Conservation (phyloP, 1,139 yeast species). For the Saccharomyces hybrid region DNA sequence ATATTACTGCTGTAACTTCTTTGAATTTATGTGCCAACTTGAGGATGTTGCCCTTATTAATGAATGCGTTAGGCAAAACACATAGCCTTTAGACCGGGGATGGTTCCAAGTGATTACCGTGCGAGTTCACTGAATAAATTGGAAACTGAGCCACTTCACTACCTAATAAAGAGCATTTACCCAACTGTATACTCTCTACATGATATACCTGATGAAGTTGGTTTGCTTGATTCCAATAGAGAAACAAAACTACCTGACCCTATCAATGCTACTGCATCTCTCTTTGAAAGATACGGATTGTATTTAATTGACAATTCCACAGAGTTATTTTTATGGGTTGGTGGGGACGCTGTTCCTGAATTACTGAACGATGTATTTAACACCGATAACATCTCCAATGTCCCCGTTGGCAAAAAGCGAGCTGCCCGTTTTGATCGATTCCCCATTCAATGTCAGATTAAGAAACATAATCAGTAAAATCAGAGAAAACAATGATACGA, state of each 20-base stretch:
- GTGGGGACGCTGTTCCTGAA: conserved; percentile 93
- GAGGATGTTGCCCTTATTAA: conserved; percentile 84
- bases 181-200: conserved; percentile 87
- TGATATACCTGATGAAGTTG: conserved; percentile 89
- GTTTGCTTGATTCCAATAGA: conserved; percentile 66
- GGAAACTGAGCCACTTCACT: conserved; percentile 74
- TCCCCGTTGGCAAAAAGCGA: conserved; percentile 85
- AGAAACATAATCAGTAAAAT: conserved; percentile 76
- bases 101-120: conserved; percentile 89
- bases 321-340: conserved; percentile 86
- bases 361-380: conserved; percentile 86
- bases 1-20: conserved; percentile 82
- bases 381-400: conserved; percentile 54
- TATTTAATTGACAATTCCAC: conserved; percentile 87
- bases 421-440: conserved; percentile 69
- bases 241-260: conserved; percentile 80
- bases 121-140: conserved; percentile 80
- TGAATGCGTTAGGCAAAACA: conserved; percentile 82
- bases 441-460: conserved; percentile 74
- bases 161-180: conserved; percentile 73
- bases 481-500: conserved; percentile 70
- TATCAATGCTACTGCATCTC: conserved; percentile 68
- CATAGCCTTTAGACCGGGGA: conserved; percentile 75
- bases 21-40: conserved; percentile 80
- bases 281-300: conserved; percentile 80